Base-by-base conservation (phyloP, 208 protist species). In the Plasmodiophora brassicae region DNA sequence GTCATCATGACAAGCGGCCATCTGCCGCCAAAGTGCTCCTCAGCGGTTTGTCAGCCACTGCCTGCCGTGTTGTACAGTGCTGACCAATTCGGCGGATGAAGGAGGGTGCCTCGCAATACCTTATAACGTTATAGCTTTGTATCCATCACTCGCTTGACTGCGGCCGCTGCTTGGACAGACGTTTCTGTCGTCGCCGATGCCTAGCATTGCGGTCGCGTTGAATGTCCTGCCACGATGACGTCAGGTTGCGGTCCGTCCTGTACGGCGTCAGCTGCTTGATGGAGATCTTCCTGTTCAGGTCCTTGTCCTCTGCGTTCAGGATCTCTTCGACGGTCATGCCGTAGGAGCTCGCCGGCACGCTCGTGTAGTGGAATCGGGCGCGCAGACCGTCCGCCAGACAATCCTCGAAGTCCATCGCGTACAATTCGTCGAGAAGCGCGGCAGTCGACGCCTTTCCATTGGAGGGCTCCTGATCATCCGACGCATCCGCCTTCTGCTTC, bases 321-420 rank as follows among this genome's bases (percentile, higher is more conserved):
- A 78, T 78, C 10, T 78, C 65, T 38, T 78, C 65, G 65, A 78
- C 41, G 32, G 65, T 14, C 65, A 78, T 78, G 14, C 65, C 65
- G 65, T 44, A 78, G 10, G 65, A 78, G 41, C 41, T n/a, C n/a
- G 5, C 65, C n/a, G 65, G 65, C 10, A 78, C 65, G 5, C 5
- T 5, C n/a, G 65, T 78, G 65, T 78, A 78, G 10, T 38, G 65
- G 65, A 78, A 78, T 32, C 65, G 5, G 65, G 65, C n/a, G 32
- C n/a, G 32, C 50, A 57, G 20, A 8, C 65, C 65, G n/a, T 78
- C 65, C 5, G 65, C 65, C 5, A 78, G 20, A 14, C 32, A 44
- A 38, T 78, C 65, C 65, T 78, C 65, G 65, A 78, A 78, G n/a
- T 78, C 65, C 65, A 78, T 78, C 32, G 65, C 65, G 65, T 78